Base-by-base conservation (phyloP, 2,329 filamentous ascomycete genomes). In the Cercospora sesami region DNA sequence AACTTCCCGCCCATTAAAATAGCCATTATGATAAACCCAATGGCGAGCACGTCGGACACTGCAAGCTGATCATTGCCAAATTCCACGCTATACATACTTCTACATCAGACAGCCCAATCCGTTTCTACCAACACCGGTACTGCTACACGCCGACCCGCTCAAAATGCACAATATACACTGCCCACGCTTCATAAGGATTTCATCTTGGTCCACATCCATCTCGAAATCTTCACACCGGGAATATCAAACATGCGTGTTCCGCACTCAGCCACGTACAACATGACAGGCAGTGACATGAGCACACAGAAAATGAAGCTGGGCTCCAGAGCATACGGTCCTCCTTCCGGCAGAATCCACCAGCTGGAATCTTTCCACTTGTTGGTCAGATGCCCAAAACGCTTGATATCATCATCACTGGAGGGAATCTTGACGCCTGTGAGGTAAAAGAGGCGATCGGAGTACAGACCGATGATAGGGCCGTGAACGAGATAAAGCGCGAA, bases 401-500 rank as follows among this genome's bases (percentile, higher is more conserved):
- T 55, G 28, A 66, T 67, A 10, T 71, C 67, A 12, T 74, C 73
- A 1, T 67, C 60, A 28, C 65, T 68, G 10, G 70, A 60, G 18
- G 71, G 70, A 3, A 60, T 61, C 58, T 75, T 75, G 58, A 74
- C 66, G 48, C 73, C 74, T 4, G 74, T 73, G 6, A 75, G 68
- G 65, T 69, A 72, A 61, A 73, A 74, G 12, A 74, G 69, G 28
- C 72, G 69, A 33, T 91, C 87, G 0, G 86, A 87, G 2, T 89
- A 64, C 0, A 81, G 82, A 79, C 81, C 84, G 0, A 90, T 79
- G 1, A 90, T 77, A 0, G 88, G 88, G 0, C 88, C 88, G 70
- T 90, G 89, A 9, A 90, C 83, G 14, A 90, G 80, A 76, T 90
- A 91, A 2, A 90, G 78, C 0, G 85, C 81, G 73, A 86, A 91